Conservation (phyloP, 345 rosid genomes). For the Draba incana region DNA sequence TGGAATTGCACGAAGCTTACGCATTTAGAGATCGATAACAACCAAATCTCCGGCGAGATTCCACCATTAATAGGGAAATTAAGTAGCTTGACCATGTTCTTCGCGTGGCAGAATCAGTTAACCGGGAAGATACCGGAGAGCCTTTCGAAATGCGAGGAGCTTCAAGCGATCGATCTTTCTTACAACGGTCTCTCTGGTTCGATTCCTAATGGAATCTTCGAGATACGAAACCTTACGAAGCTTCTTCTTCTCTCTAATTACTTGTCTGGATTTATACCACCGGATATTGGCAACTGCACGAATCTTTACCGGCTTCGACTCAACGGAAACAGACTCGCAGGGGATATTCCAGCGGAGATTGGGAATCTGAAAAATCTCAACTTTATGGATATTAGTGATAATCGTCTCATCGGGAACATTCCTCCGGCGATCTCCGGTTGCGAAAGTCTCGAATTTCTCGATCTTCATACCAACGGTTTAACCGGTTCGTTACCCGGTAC, state of each 20-base stretch:
- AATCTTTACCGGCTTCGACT: conserved; percentile 66
- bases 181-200: conserved; percentile 77
- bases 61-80: conserved; percentile 64
- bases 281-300: conserved; percentile 84
- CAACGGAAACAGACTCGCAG: conserved; percentile 69
- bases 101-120: conserved; percentile 88
- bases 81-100: conserved; percentile 73
- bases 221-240: conserved; percentile 76
- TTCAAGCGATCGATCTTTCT: conserved; percentile 91
- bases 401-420: conserved; percentile 68
- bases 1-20: conserved; percentile 68
- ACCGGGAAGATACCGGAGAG: conserved; percentile 75
- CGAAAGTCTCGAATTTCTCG: conserved; percentile 66
- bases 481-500: conserved; percentile 66
- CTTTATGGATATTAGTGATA: conserved; percentile 74
- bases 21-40: conserved; percentile 83
- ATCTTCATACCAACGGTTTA: conserved; percentile 80
- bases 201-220: conserved; percentile 67
- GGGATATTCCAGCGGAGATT: conserved; percentile 78
- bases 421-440: conserved; percentile 67
- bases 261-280: conserved; percentile 76
- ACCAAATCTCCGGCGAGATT: conserved; percentile 72
- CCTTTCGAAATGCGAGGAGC: conserved; percentile 67
- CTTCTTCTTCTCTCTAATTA: conserved; percentile 74
- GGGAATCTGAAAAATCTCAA: conserved; percentile 66